Evolutionary conservation across 768 basidiomycete species (phyloP).

Genomic region (Leccinum subgranulosum): DNA sequence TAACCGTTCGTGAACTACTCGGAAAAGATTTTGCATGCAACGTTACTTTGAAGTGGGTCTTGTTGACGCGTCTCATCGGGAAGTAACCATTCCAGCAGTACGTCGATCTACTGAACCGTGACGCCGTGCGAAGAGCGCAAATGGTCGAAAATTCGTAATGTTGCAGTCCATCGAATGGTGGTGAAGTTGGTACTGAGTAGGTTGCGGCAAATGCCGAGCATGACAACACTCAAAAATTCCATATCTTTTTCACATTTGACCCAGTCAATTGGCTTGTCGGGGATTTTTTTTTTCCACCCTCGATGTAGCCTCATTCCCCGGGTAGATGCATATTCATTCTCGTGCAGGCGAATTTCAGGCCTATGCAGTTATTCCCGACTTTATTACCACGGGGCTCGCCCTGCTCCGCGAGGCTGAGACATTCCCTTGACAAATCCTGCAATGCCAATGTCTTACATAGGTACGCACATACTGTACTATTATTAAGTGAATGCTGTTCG

Average conservation of each 20-base stretch:
- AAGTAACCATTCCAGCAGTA: not conserved
- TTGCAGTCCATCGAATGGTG: not conserved
- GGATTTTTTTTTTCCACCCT: constrained; percentile 10
- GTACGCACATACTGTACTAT: not conserved
- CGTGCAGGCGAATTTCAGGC: not conserved
- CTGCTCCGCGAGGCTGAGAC: constrained; percentile 9
- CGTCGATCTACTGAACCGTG: not conserved
- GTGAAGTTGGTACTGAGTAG: not conserved
- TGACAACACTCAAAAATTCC: not conserved
- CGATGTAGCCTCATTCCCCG: constrained; percentile 34
- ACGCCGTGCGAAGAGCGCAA: too few species aligned
- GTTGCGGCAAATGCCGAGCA: constrained; percentile 1
- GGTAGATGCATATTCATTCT: constrained; percentile 21
- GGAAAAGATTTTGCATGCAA: not conserved
- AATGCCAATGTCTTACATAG: constrained; percentile 7
- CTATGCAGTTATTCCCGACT: not conserved
- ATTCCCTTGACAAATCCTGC: not conserved
- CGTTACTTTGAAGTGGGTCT: not conserved
- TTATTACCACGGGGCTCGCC: not conserved
- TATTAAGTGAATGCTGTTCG: not conserved
- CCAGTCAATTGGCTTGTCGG: constrained; percentile 32
- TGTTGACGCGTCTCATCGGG: not conserved
- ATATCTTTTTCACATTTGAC: not conserved
- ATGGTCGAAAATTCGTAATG: not conserved
- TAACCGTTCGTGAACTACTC: not conserved